Evolutionary conservation across 1,284 basidiomycete genomes (phyloP), one percentile per base, ranked within the genome.

Genomic region (Ustilago trichophora): DNA sequence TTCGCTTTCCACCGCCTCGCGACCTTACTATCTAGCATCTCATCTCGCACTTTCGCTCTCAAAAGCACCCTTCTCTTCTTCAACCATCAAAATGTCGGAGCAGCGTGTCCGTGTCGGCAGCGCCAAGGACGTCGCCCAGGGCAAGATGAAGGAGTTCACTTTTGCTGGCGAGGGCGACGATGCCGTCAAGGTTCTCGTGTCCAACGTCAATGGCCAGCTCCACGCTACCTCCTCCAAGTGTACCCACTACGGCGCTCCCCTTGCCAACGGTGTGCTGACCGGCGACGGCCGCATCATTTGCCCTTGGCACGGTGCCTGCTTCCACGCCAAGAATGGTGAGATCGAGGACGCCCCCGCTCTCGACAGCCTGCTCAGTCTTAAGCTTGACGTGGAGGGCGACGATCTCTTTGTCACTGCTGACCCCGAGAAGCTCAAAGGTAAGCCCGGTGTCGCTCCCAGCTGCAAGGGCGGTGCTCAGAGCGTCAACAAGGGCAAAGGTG

Each of bases 221-320:
- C 82, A 83, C 76, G 92, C 92, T 4, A 94, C 91, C 0, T 90
- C 89, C 64, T 90, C 90, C 13, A 90, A 88, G 83, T 95, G 92
- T 83, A 93, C 92, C 3, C 92, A 94, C 82, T 92, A 91, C 77
- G 91, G 91, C 12, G 90, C 91, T 11, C 69, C 88, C 9, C 85
- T 93, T n/a, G 86, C 84, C 7, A 92, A 93, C 81, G 93, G 92
- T 59, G 88, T 92, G 7, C 85, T 95, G 45, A 88, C 89, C 9
- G 85, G 87, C 25, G 89, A 91, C 76, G 92, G 90, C 7, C 84
- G 91, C 67, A 86, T 94, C 33, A 88, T 91, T 45, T 82, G 90
- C 79, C 91, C 91, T 7, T 94, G 92, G 91, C 92, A 94, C 81
- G 91, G 92, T 83, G 92, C 93, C 31, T 94, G 92, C 83, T 95